Base-by-base conservation (phyloP, 495 filamentous ascomycete genomes). In the Sabuloglossum arenarium region DNA sequence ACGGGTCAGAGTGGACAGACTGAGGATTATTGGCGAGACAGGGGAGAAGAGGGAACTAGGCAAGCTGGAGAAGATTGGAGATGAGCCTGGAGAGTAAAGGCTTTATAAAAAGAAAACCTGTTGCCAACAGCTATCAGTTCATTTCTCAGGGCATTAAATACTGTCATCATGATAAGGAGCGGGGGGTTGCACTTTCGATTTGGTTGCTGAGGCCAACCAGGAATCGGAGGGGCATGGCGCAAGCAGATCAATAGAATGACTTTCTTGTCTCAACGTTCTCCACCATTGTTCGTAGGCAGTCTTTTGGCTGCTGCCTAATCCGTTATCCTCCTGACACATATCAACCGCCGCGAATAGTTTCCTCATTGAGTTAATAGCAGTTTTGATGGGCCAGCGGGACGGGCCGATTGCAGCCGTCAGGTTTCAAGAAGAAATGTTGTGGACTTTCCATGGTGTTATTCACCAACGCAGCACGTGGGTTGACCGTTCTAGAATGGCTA, bases 61-160 rank as follows among this genome's bases (percentile, higher is more conserved):
- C 53, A 94, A 94, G 75, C 70, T 98, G 61, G 87, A 94, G 78
- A 97, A 97, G 77, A 79, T 94, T 64, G 86, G 83, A 11, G 85
- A 94, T 63, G 81, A 87, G 66, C 67, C 71, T 23, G 79, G 75
- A 60, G 77, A 84, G 53, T 55, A 39, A 31, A 29, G 50, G 47
- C 21, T 5, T 23, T 4, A 51, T 23, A 51, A 31, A 51, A 51
- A 9, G 19, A 52, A 28, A 25, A 52, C 34, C 34, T 39, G 2
- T 39, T 39, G 34, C 34, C 5, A 39, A 39, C 2, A 12, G 34
- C 14, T 39, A 39, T 39, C 34, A 39, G 14, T 39, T 39, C 34
- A 39, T 39, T 39, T 39, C 5, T 39, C 12, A 16, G 34, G 34
- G 34, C 16, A 39, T 39, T 39, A 39, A 12, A 9, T 39, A n/a